Conservation (phyloP, 1,284 basidiomycete genomes). For the Pholiota adiposa region DNA sequence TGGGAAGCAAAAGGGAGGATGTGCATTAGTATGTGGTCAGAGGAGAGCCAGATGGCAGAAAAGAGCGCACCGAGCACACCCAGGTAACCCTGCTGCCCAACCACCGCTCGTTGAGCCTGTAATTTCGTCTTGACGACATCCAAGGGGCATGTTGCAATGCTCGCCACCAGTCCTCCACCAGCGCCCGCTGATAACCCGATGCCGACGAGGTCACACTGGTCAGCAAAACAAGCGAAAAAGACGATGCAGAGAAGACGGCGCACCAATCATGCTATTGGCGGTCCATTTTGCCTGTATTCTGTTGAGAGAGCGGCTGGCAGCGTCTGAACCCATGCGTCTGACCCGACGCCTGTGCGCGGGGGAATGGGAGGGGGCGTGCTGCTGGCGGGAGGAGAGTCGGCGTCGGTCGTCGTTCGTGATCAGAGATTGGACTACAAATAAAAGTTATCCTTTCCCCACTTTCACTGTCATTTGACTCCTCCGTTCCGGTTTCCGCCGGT, state of each 20-base stretch:
- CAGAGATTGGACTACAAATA: conserved; percentile 5
- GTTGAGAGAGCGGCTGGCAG: conserved; percentile 23
- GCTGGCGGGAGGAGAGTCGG: conserved; percentile 7
- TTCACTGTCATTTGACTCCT: not conserved
- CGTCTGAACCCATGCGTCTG: conserved; percentile 59
- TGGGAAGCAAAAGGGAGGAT: too few relatives aligned
- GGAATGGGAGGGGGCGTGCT: conserved; percentile 35
- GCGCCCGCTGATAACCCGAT: conserved; percentile 66
- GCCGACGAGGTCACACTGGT: not conserved
- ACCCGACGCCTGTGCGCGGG: conserved; percentile 60
- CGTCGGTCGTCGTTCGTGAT: conserved; percentile 1
- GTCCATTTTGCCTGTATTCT: conserved; percentile 58
- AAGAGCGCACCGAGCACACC: conserved; percentile 71
- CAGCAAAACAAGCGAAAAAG: not conserved
- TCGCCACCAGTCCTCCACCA: conserved; percentile 88
- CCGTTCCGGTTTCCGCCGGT: conserved; percentile 13
- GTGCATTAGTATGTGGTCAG: not conserved
- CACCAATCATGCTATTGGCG: conserved; percentile 73
- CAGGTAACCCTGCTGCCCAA: conserved; percentile 72
- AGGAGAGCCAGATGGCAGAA: not conserved
- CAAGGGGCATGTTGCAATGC: conserved; percentile 94
- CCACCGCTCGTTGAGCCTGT: conserved; percentile 83
- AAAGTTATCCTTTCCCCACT: conserved; percentile 6
- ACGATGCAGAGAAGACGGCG: conserved; percentile 6
- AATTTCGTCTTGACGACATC: conserved; percentile 98